Conservation (phyloP, 2,329 filamentous ascomycete species). For the Neobulgaria alba region DNA sequence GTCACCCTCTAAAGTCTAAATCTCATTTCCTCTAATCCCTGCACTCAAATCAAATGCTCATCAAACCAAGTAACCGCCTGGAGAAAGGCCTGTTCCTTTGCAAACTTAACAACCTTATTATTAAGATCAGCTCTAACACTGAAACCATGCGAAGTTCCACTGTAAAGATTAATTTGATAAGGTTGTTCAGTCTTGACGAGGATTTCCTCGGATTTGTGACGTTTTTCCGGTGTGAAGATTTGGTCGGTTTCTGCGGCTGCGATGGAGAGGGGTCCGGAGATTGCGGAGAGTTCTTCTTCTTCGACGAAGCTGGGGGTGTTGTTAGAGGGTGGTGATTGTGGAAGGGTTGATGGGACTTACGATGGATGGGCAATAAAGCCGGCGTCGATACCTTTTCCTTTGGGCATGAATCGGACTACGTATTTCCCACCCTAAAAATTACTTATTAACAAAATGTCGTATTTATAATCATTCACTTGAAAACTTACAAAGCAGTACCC, state of each 20-base stretch:
- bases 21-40: constrained; percentile 1
- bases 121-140: constrained; percentile 54
- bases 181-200: constrained; percentile 43
- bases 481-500: constrained; percentile 58
- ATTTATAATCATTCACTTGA: not conserved
- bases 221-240: constrained; percentile 56
- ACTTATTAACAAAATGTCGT: not conserved
- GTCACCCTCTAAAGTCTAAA: too few relatives aligned
- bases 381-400: constrained; percentile 52
- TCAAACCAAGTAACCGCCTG: constrained; percentile 76
- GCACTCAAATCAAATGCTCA: constrained; percentile 38
- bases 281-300: constrained; percentile 54
- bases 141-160: constrained; percentile 66
- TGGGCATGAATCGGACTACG: constrained; percentile 54
- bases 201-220: constrained; percentile 57
- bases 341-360: constrained; percentile 8
- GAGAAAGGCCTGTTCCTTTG: constrained; percentile 72
- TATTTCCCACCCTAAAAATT: constrained; percentile 54
- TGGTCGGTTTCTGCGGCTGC: constrained; percentile 45
- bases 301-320: constrained; percentile 45
- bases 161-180: constrained; percentile 69
- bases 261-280: constrained; percentile 61
- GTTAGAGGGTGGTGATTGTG: not conserved
- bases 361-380: constrained; percentile 71
- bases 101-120: constrained; percentile 51